phyloP scores from a whole-genome alignment of 148 eudicot species.

The Rhododendron ferrugineum region DNA sequence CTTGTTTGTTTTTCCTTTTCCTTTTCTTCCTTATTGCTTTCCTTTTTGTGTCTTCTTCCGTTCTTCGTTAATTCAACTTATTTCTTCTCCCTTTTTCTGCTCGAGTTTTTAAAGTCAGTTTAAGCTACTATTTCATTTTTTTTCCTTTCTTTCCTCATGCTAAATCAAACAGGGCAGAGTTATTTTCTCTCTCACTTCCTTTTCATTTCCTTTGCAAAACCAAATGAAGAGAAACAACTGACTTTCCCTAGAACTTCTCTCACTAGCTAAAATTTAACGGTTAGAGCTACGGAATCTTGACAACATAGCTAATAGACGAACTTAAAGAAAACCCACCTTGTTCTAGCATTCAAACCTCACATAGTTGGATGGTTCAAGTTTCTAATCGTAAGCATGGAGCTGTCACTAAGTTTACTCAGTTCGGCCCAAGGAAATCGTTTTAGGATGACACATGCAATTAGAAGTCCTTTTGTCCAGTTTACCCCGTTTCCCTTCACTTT shows the following conservation, averaged over 20 bases:
- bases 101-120: background rate
- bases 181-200: background rate
- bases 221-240: background rate
- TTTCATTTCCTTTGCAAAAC: background rate
- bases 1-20: background rate
- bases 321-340: background rate
- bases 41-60: no score
- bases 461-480: background rate
- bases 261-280: background rate
- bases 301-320: background rate
- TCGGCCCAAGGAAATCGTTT: background rate
- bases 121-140: background rate
- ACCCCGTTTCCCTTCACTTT: background rate
- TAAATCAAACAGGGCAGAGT: background rate
- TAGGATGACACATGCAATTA: background rate
- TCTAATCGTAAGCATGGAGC: background rate
- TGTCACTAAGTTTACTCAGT: background rate
- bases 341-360: background rate
- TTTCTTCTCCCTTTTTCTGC: background rate
- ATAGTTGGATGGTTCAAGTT: background rate
- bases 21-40: no score
- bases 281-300: background rate
- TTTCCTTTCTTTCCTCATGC: background rate
- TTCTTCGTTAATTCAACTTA: no score
- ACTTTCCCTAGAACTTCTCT: background rate